These are phyloP conservation scores for Tinospora cordifolia DNA, from an alignment of 164 flowering plant genomes.

Conservation along the genomic window DNA sequence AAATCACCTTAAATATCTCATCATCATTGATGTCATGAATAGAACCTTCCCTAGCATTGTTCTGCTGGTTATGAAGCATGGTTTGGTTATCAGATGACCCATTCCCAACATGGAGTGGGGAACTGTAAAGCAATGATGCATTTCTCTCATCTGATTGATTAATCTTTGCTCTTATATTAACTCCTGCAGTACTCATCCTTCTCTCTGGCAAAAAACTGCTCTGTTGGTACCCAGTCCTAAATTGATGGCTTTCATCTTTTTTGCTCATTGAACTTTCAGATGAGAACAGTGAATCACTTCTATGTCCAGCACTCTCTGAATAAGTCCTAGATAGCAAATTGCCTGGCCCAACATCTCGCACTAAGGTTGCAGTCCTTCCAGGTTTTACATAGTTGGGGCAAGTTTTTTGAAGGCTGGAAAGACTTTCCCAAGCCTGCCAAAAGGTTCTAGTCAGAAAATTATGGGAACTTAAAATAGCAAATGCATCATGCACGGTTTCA, in stretches of 20 bases:
- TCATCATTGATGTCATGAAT: constrained; percentile 55
- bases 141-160: constrained; percentile 15
- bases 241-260: constrained; percentile 17
- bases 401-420: constrained; percentile 50
- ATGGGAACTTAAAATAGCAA: not conserved
- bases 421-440: constrained; percentile 78
- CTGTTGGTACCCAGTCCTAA: constrained; percentile 7
- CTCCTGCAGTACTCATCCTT: constrained; percentile 17
- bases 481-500: not conserved
- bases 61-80: constrained; percentile 13
- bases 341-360: constrained; percentile 20
- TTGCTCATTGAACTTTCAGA: constrained; percentile 18
- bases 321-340: constrained; percentile 11
- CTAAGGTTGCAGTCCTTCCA: constrained; percentile 51
- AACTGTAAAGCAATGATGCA: constrained; percentile 17
- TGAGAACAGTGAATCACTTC: constrained; percentile 25
- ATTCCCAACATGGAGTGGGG: constrained; percentile 13
- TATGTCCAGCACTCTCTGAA: constrained; percentile 20
- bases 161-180: constrained; percentile 11
- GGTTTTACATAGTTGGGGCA: constrained; percentile 53
- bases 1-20: constrained; percentile 74
- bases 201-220: constrained; percentile 15
- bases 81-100: constrained; percentile 19
- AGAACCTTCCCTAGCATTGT: constrained; percentile 18
- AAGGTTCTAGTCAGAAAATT: not conserved